These are phyloP conservation scores for Scheffersomyces stipitis DNA, from an alignment of 805 yeast genomes.

Conservation along the genomic window DNA sequence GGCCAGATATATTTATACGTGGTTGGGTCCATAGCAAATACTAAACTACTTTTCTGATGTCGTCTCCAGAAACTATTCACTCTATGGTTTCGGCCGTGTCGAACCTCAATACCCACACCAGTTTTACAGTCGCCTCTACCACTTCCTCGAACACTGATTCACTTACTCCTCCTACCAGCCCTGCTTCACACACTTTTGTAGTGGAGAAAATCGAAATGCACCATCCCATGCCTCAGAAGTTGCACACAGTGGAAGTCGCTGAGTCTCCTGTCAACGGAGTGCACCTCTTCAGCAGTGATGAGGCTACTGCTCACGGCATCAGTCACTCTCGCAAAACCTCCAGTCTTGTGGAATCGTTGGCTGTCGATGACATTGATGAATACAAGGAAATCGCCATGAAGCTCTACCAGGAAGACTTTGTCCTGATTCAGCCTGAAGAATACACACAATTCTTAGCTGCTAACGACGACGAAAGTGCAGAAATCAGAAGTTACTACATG, in stretches of 20 bases:
- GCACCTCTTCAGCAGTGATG: background rate
- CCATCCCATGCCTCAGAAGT: background rate
- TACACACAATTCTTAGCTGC: constrained; percentile 43
- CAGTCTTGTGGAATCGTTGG: background rate
- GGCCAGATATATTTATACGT: no score
- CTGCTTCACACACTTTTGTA: background rate
- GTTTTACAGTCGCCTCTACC: background rate
- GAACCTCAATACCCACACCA: background rate
- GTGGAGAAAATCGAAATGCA: background rate
- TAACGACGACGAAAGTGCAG: constrained; percentile 36
- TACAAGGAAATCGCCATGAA: constrained; percentile 34
- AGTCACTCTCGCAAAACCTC: background rate
- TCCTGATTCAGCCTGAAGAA: constrained; percentile 44
- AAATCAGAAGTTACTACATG: constrained; percentile 46
- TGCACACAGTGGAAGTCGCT: background rate
- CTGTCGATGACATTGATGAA: constrained; percentile 14
- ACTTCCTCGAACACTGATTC: background rate
- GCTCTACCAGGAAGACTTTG: constrained; percentile 40
- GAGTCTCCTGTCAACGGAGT: background rate
- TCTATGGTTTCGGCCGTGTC: constrained; percentile 11
- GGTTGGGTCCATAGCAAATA: no score
- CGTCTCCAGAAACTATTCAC: constrained; percentile 11
- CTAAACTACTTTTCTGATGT: constrained; percentile 6
- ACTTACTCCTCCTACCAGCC: background rate
- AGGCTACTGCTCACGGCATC: background rate